Evolutionary conservation across 169 alveolate genomes (phyloP), one percentile per base, ranked within the genome.

Genomic region (Plasmodium blacklocki): DNA sequence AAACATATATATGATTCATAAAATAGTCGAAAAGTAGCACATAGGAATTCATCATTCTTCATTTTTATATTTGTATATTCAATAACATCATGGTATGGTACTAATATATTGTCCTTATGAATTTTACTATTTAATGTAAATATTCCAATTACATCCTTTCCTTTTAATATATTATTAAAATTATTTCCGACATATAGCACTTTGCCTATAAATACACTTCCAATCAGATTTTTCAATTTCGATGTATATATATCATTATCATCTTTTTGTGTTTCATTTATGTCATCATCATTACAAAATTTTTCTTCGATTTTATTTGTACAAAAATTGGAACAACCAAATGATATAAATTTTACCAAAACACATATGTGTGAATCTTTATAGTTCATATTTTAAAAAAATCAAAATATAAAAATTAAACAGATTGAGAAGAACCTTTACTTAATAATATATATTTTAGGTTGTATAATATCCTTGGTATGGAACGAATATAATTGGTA

Each of bases 311-410:
- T 12, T 8, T 32, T 68, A 23, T 5, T 23, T 39, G 70, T 59
- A 63, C 32, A 50, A 70, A 78, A 78, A 67, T 26, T 64, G 76
- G 89, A 78, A 19, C 78, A 50, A 23, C 80, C 47, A 73, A 32
- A 78, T 29, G 89, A 78, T 26, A 78, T 78, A 14, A 68, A 78
- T 78, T 78, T 78, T 52, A 78, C 89, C 76, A 64, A 76, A 29
- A 78, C 71, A 19, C 67, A 54, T n/a, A 78, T 66, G 45, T 78
- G 23, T 67, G 67, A 64, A 39, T 52, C 43, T 15, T 66, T 78
- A 15, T 50, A 64, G 18, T 49, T 50, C 89, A 78, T 78, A 39
- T 58, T 78, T 32, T n/a, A n/a, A 23, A 19, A 3, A 19, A 45
- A 23, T n/a, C 11, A 26, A 64, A 45, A 71, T 49, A 49, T 49